phyloP scores from a whole-genome alignment of 1,284 basidiomycete species.

The Lignosus rhinocerotis region DNA sequence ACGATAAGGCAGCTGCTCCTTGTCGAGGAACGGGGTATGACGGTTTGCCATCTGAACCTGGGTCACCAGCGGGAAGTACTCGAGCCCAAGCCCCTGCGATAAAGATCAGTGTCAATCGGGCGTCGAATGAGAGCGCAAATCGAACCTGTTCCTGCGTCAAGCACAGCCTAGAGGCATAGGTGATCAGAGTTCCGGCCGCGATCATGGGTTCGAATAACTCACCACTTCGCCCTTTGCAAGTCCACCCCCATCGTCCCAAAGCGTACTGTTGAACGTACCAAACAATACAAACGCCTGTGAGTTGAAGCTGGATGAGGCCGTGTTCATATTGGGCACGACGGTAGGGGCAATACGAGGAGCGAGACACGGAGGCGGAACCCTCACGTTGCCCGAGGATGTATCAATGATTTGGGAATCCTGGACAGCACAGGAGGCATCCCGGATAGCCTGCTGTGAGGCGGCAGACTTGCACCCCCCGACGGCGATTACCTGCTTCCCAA shows the following conservation, averaged over 20 bases:
- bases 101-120: not conserved
- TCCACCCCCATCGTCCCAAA: constrained; percentile 66
- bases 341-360: constrained; percentile 65
- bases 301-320: constrained; percentile 52
- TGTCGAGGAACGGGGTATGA: constrained; percentile 64
- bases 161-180: constrained; percentile 47
- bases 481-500: constrained; percentile 43
- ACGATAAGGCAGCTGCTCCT: constrained; percentile 68
- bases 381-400: constrained; percentile 36
- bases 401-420: constrained; percentile 59
- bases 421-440: constrained; percentile 52
- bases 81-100: constrained; percentile 65
- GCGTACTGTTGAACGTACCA: constrained; percentile 60
- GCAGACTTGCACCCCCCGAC: constrained; percentile 58
- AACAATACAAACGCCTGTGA: constrained; percentile 69
- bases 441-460: constrained; percentile 25
- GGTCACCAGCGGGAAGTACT: constrained; percentile 73
- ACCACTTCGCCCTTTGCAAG: constrained; percentile 70
- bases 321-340: constrained; percentile 61
- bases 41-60: constrained; percentile 45
- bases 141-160: constrained; percentile 49
- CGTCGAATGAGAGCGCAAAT: not conserved
- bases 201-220: constrained; percentile 27
- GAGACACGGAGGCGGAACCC: constrained; percentile 54
- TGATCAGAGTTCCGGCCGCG: not conserved